These are phyloP conservation scores for Kwoniella newhampshirensis DNA, from an alignment of 768 basidiomycete genomes.

Conservation along the genomic window DNA sequence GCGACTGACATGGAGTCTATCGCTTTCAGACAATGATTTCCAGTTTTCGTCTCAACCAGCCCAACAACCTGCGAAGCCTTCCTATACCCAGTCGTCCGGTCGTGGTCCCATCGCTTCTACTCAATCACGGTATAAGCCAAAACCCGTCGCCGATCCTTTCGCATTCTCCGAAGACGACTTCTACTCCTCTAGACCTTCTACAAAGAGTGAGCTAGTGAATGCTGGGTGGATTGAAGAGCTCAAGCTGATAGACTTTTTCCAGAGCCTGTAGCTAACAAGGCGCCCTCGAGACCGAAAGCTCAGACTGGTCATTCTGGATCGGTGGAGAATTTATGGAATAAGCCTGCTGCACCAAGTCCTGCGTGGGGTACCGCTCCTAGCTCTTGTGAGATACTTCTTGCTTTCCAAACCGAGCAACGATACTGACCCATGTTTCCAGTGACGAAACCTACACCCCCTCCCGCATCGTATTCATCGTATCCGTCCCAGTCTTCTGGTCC, in stretches of 20 bases:
- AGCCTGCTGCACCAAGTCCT: slow-evolving; percentile 27
- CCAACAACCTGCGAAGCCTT: slow-evolving; percentile 13
- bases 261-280: slow-evolving; percentile 26
- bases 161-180: slow-evolving; percentile 52
- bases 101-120: slow-evolving; percentile 39
- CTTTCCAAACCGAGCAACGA: background rate
- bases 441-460: slow-evolving; percentile 18
- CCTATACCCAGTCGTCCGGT: slow-evolving; percentile 6
- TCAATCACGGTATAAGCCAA: slow-evolving; percentile 39
- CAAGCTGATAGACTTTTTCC: slow-evolving; percentile 6
- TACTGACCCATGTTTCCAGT: slow-evolving; percentile 14
- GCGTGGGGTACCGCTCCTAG: slow-evolving; percentile 38
- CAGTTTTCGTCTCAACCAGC: slow-evolving; percentile 45
- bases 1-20: background rate
- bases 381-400: slow-evolving; percentile 3
- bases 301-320: slow-evolving; percentile 12
- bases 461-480: slow-evolving; percentile 10
- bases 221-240: background rate
- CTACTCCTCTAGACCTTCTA: slow-evolving; percentile 34
- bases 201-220: slow-evolving; percentile 8
- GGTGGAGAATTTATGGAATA: slow-evolving; percentile 26
- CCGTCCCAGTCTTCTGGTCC: slow-evolving; percentile 18
- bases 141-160: slow-evolving; percentile 42
- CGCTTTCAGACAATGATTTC: slow-evolving; percentile 43
- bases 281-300: slow-evolving; percentile 18